These are phyloP conservation scores for Russula lepida DNA, from an alignment of 768 basidiomycete species.

Conservation along the genomic window DNA sequence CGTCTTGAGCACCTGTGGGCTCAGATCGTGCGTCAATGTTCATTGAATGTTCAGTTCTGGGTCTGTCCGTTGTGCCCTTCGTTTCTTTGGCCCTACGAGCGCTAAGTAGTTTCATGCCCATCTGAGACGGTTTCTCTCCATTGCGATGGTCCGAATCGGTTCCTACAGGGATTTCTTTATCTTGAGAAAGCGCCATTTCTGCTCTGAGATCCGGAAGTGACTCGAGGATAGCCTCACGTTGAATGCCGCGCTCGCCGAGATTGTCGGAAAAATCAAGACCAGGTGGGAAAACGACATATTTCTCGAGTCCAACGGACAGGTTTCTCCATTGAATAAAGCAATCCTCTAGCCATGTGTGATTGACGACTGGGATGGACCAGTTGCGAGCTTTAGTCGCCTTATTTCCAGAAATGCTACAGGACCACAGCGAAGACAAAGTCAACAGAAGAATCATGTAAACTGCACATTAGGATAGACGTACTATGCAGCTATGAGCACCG, in stretches of 20 bases:
- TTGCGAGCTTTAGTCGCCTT: constrained; percentile 68
- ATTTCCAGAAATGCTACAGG: constrained; percentile 23
- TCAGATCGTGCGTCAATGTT: constrained; percentile 14
- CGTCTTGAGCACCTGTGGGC: not conserved
- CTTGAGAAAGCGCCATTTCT: constrained; percentile 1
- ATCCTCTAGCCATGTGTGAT: constrained; percentile 88
- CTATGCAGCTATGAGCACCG: constrained; percentile 78
- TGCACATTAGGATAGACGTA: constrained; percentile 32
- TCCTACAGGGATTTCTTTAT: not conserved
- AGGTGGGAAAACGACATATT: constrained; percentile 61
- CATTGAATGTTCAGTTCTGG: constrained; percentile 21
- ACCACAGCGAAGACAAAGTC: not conserved
- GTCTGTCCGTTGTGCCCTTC: constrained; percentile 22
- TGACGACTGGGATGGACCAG: constrained; percentile 83
- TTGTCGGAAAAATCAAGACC: constrained; percentile 54
- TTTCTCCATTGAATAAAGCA: constrained; percentile 76
- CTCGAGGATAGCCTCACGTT: constrained; percentile 18
- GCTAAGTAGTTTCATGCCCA: constrained; percentile 22
- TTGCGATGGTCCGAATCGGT: not conserved
- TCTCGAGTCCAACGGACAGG: constrained; percentile 52
- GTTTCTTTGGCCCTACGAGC: constrained; percentile 23
- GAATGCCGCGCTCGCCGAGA: constrained; percentile 28
- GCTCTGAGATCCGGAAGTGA: constrained; percentile 7
- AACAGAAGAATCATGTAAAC: not conserved
- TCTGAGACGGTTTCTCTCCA: not conserved